Percentiles rank a stretch among this genome's conserved stretches.
Conservation (phyloP, 2,329 filamentous ascomycete species). For the Claviceps monticola region DNA sequence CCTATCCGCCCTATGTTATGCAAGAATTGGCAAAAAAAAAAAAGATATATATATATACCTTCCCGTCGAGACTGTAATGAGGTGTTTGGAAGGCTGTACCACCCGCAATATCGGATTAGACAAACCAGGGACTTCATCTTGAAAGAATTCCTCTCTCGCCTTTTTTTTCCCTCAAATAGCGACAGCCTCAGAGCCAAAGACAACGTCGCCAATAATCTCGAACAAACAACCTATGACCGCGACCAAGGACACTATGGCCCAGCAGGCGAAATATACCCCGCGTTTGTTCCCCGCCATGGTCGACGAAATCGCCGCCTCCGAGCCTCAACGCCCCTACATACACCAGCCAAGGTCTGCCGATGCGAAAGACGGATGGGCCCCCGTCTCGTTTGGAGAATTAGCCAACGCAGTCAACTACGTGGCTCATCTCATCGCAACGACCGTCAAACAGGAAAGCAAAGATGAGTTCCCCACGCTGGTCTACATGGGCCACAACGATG, state of each 20-base stretch:
- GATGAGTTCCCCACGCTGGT: slow-evolving; percentile 19
- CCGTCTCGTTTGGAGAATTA: slow-evolving; percentile 14
- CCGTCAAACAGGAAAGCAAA: slow-evolving; percentile 15
- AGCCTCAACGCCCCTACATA: slow-evolving; percentile 21
- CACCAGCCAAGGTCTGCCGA: slow-evolving; percentile 19
- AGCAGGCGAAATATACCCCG: slow-evolving; percentile 1
- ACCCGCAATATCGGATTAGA: too few relatives aligned
- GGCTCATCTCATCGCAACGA: slow-evolving; percentile 17
- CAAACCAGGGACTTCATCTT: too few relatives aligned
- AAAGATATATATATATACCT: too few relatives aligned
- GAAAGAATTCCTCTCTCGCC: too few relatives aligned
- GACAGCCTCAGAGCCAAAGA: too few relatives aligned
- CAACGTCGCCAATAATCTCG: background rate
- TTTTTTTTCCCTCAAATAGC: too few relatives aligned
- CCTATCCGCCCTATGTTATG: too few relatives aligned
- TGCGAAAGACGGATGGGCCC: slow-evolving; percentile 14
- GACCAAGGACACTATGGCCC: background rate
- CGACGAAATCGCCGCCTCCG: slow-evolving; percentile 11
- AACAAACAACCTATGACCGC: background rate
- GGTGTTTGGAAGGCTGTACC: too few relatives aligned
- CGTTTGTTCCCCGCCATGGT: slow-evolving; percentile 11
- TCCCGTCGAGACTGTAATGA: too few relatives aligned
- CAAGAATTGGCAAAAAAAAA: too few relatives aligned
- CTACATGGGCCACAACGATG: slow-evolving; percentile 17
- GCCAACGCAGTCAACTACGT: slow-evolving; percentile 18